Percentiles rank a stretch among this genome's conserved stretches.
These are phyloP conservation scores for Teratosphaeria epicoccoides DNA, from an alignment of 2,329 filamentous ascomycete species.

Conservation along the genomic window DNA sequence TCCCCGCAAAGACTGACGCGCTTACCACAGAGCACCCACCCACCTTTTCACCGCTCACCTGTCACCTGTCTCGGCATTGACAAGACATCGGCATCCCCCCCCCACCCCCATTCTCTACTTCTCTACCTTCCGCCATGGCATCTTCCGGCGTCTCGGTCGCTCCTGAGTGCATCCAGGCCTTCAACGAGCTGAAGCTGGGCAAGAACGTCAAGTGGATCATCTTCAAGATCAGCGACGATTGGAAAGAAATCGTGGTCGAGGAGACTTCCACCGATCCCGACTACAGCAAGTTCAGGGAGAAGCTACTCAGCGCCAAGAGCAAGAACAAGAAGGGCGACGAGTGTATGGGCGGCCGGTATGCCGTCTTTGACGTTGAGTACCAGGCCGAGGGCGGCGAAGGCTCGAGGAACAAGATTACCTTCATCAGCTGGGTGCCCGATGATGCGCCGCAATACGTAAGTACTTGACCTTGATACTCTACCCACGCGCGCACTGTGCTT, in stretches of 20 bases:
- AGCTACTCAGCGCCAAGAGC: conserved; percentile 61
- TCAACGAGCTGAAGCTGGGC: conserved; percentile 73
- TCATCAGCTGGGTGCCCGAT: conserved; percentile 73
- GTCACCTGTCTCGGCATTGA: neutral
- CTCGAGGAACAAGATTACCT: conserved; percentile 63
- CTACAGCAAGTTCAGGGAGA: conserved; percentile 64
- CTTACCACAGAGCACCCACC: neutral
- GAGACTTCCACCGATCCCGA: conserved; percentile 56
- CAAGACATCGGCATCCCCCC: neutral
- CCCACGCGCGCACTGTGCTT: neutral
- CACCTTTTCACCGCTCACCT: no score
- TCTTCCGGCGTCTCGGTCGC: conserved; percentile 55
- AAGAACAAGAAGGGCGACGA: conserved; percentile 55
- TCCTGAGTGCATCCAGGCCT: conserved; percentile 57
- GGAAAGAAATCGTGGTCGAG: conserved; percentile 73
- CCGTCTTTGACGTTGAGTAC: conserved; percentile 78
- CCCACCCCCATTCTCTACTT: neutral
- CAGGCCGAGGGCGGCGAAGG: conserved; percentile 61
- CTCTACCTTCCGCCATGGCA: conserved; percentile 3
- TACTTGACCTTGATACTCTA: conserved; percentile 10
- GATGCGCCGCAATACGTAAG: conserved; percentile 67
- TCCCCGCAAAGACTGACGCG: neutral
- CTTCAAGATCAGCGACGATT: conserved; percentile 77
- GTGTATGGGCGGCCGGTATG: conserved; percentile 61
- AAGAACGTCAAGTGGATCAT: conserved; percentile 75